Evolutionary conservation across 208 protist species (phyloP), one percentile per base, ranked within the genome.

Genomic region (Porcisia hertigi): DNA sequence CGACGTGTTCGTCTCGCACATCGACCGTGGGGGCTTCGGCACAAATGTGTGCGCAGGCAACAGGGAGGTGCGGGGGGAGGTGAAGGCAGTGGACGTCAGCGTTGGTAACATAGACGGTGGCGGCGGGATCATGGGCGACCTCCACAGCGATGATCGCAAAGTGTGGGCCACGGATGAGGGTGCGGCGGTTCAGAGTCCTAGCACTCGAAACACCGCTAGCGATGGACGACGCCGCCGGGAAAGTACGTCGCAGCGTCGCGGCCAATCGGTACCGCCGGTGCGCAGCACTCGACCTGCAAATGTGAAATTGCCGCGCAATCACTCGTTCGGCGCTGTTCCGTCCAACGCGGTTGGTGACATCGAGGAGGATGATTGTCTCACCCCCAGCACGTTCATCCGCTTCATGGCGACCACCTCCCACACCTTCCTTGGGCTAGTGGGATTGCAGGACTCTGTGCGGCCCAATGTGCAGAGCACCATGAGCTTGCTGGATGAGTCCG

Each of bases 391-490:
- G 14, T 92, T 88, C 57, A 78, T 94, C 36, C 75, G 76, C 62
- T 83, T 88, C 49, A 90, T 90, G 88, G 89, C 81, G 23, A 88
- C 90, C n/a, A 92, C 84, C 16, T 88, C 80, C 1, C 92, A 98
- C 78, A 96, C 90, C 12, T 98, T 98, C 69, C 83, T 98, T 20
- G 94, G 94, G 3, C 80, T 98, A 11, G 88, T 97, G n/a, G 95
- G 90, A 1, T 69, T 98, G 79, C 85, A 90, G 25, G 91, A 97
- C 82, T 96, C 92, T n/a, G 87, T 97, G 75, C 86, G 93, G 58
- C 87, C 84, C 14, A 91, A 93, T 72, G 88, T 97, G 55, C 88
- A 95, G 82, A 85, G 80, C 57, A 77, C 88, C 45, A 92, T 97
- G 83, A 69, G 83, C 30, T 72, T 88, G 62, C 80, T 98, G 36